Evolutionary conservation across 176 grass and related monocot species (phyloP).

Genomic region (Saccharum officinarum): DNA sequence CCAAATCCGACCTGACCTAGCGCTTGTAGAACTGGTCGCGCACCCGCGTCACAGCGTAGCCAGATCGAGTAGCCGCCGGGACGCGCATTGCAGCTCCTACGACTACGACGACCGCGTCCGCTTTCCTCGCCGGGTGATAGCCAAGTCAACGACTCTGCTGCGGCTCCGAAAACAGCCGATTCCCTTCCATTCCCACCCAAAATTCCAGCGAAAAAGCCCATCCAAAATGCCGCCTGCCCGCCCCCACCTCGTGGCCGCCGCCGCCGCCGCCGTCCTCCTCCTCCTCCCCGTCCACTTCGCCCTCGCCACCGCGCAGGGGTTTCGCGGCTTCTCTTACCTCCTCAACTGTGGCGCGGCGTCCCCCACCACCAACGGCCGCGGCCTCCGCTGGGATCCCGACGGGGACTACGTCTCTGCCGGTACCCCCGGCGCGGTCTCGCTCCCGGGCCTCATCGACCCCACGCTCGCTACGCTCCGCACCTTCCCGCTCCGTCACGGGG

Average conservation of each 20-base stretch:
- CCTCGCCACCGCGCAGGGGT: constrained; percentile 25
- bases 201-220: not conserved
- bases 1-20: too few relatives aligned
- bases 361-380: constrained; percentile 29
- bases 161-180: not conserved
- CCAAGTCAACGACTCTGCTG: constrained; percentile 28
- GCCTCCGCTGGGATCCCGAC: constrained; percentile 64
- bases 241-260: not conserved
- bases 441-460: constrained; percentile 49
- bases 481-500: constrained; percentile 45
- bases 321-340: constrained; percentile 57
- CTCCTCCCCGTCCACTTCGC: constrained; percentile 1
- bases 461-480: constrained; percentile 68
- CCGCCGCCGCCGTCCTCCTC: constrained; percentile 31
- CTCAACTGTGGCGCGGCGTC: constrained; percentile 63
- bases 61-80: not conserved
- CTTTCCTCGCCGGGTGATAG: constrained; percentile 9
- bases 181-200: constrained; percentile 22
- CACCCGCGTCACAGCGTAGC: not conserved
- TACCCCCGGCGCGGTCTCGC: constrained; percentile 23
- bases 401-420: constrained; percentile 45
- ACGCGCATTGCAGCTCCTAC: constrained; percentile 19
- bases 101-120: constrained; percentile 10
- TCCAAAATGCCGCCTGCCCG: constrained; percentile 36
- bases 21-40: not conserved